Evolutionary conservation across 805 yeast species (phyloP).

Genomic region (Barnettozyma populi): DNA sequence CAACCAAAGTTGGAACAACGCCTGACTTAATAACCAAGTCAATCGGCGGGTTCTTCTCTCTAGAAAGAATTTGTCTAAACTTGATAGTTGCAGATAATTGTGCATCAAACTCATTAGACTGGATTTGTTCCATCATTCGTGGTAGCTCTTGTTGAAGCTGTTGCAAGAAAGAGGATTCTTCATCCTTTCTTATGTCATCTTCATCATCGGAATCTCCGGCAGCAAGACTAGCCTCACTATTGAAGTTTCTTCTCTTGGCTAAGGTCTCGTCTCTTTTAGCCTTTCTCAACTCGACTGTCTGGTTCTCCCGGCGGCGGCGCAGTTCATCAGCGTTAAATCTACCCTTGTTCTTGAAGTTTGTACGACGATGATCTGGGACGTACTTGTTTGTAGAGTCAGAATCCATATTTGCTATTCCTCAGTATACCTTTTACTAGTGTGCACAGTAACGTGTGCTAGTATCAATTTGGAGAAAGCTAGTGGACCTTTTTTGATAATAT

Average conservation of each 20-base stretch:
- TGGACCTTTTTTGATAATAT: not conserved
- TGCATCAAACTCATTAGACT: conserved; percentile 66
- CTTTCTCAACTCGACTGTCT: conserved; percentile 93
- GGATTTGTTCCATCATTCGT: conserved; percentile 74
- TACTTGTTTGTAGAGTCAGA: conserved; percentile 73
- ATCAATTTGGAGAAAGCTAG: not conserved
- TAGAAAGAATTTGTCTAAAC: conserved; percentile 87
- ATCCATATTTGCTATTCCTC: conserved; percentile 46
- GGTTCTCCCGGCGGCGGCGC: conserved; percentile 96
- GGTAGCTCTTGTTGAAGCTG: conserved; percentile 70
- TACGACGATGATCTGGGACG: conserved; percentile 96
- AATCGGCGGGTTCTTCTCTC: conserved; percentile 95
- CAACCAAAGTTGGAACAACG: conserved; percentile 86
- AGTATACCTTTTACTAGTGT: not conserved
- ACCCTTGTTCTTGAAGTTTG: conserved; percentile 91
- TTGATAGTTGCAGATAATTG: conserved; percentile 87
- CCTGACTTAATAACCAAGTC: conserved; percentile 90
- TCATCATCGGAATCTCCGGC: conserved; percentile 54
- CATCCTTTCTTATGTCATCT: conserved; percentile 25
- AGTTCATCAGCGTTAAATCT: conserved; percentile 93
- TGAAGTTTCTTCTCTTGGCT: conserved; percentile 86
- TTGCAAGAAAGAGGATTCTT: conserved; percentile 37
- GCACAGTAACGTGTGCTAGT: not conserved
- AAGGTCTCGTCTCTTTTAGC: conserved; percentile 93
- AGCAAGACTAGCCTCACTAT: conserved; percentile 35